These are phyloP conservation scores for Lumnitzera racemosa DNA, from an alignment of 345 rosid genomes.

Conservation along the genomic window DNA sequence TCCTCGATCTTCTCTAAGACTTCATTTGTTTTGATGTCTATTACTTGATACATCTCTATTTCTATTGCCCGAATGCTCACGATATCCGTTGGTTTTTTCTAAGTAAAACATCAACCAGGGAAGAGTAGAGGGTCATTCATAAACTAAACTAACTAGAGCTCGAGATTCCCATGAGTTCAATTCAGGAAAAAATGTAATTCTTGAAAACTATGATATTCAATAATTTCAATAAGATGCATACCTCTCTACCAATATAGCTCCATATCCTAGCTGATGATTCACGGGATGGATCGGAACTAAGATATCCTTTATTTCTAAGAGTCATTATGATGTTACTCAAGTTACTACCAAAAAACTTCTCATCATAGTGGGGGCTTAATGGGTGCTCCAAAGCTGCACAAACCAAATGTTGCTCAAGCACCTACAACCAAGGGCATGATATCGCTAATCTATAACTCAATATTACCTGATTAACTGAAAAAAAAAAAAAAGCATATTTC, in stretches of 20 bases:
- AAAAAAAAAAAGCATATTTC: too few species aligned
- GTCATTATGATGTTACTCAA: conserved; percentile 34
- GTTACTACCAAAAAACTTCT: conserved; percentile 63
- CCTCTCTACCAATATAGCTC: conserved; percentile 88
- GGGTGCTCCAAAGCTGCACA: conserved; percentile 92
- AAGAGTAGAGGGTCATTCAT: conserved; percentile 5
- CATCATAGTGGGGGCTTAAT: conserved; percentile 62
- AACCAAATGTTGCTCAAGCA: conserved; percentile 74
- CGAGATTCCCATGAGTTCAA: too few species aligned
- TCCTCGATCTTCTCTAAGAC: conserved; percentile 90
- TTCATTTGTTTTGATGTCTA: conserved; percentile 37
- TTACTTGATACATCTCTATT: conserved; percentile 53
- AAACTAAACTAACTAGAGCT: not conserved
- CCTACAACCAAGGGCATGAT: conserved; percentile 35
- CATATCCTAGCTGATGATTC: conserved; percentile 57
- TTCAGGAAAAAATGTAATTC: not conserved
- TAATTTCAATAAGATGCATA: conserved; percentile 14
- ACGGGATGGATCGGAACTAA: conserved; percentile 44
- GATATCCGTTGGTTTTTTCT: conserved; percentile 71
- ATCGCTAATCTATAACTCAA: conserved; percentile 1
- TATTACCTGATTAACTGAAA: not conserved
- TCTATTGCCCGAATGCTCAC: conserved; percentile 87
- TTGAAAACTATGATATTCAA: not conserved
- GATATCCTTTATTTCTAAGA: conserved; percentile 53
- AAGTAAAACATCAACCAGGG: conserved; percentile 7